Conservation (phyloP, 2,329 filamentous ascomycete genomes). For the Penicillium sp. region DNA sequence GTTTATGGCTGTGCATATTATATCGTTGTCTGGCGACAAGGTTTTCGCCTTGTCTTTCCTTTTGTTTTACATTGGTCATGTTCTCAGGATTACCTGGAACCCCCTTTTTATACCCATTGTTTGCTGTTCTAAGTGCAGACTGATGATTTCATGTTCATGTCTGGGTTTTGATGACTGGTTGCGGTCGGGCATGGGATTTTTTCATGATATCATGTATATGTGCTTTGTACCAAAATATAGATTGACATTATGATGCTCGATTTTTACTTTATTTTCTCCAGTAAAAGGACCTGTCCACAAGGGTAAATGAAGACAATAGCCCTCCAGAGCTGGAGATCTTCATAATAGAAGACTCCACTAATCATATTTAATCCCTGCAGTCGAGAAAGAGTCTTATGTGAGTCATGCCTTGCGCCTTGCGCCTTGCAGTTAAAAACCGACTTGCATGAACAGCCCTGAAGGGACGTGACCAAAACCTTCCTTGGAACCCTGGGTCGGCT, state of each 20-base stretch:
- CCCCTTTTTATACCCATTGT: constrained; percentile 17
- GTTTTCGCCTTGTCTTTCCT: background rate
- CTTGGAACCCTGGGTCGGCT: constrained; percentile 16
- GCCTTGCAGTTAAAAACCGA: background rate
- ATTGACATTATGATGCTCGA: background rate
- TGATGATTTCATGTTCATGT: constrained; percentile 15
- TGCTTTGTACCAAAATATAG: background rate
- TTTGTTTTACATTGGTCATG: background rate
- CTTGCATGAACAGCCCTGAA: background rate
- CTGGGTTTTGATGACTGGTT: constrained; percentile 1
- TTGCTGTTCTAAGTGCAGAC: constrained; percentile 7
- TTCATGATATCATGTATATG: background rate
- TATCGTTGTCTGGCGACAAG: background rate
- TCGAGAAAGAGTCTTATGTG: background rate
- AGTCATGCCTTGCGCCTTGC: background rate
- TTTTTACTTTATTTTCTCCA: background rate
- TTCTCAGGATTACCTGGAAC: background rate
- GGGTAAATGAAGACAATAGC: background rate
- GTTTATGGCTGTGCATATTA: background rate
- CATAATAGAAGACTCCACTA: background rate
- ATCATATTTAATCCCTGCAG: background rate
- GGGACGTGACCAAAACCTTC: background rate
- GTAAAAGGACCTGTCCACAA: background rate
- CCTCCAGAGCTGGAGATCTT: too few species aligned
- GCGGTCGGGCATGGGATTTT: background rate